Evolutionary conservation across 805 yeast genomes (phyloP).

Genomic region (Candida tibetensis): DNA sequence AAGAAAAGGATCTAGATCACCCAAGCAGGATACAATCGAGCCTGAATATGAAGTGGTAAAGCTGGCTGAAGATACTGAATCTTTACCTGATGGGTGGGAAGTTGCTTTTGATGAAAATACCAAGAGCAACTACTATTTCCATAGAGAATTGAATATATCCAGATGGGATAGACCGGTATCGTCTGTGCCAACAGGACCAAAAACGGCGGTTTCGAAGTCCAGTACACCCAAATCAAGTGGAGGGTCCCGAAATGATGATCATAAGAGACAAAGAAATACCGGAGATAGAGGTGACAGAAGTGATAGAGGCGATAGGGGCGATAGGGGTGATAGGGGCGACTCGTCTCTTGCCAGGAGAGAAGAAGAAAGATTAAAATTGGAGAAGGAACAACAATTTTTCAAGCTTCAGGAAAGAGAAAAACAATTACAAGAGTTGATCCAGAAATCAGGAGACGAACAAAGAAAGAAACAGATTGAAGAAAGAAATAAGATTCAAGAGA

Average conservation of each 20-base stretch:
- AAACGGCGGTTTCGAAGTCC: slow-evolving; percentile 1
- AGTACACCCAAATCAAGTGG: slow-evolving; percentile 8
- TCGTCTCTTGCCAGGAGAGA: slow-evolving; percentile 25
- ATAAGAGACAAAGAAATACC: slow-evolving; percentile 3
- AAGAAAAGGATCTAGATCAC: slow-evolving; percentile 21
- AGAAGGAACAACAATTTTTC: slow-evolving; percentile 31
- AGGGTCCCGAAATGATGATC: slow-evolving; percentile 2
- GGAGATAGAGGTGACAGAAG: background rate
- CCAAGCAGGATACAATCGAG: slow-evolving; percentile 3
- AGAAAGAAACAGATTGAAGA: slow-evolving; percentile 26
- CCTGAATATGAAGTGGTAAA: slow-evolving; percentile 4
- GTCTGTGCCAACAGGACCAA: slow-evolving; percentile 34
- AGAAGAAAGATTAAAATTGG: slow-evolving; percentile 32
- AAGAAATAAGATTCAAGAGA: slow-evolving; percentile 12
- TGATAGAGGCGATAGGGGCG: background rate
- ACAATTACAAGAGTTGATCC: slow-evolving; percentile 34
- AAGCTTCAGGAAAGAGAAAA: slow-evolving; percentile 35
- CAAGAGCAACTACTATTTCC: slow-evolving; percentile 52
- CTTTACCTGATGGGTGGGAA: slow-evolving; percentile 67
- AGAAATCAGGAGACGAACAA: slow-evolving; percentile 19
- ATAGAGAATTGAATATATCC: slow-evolving; percentile 44
- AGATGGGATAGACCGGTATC: slow-evolving; percentile 60
- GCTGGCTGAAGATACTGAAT: slow-evolving; percentile 14
- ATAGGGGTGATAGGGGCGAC: slow-evolving; percentile 4
- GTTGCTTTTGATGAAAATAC: slow-evolving; percentile 48